phyloP scores from a whole-genome alignment of 2,329 filamentous ascomycete species.

The Geosmithia flava region DNA sequence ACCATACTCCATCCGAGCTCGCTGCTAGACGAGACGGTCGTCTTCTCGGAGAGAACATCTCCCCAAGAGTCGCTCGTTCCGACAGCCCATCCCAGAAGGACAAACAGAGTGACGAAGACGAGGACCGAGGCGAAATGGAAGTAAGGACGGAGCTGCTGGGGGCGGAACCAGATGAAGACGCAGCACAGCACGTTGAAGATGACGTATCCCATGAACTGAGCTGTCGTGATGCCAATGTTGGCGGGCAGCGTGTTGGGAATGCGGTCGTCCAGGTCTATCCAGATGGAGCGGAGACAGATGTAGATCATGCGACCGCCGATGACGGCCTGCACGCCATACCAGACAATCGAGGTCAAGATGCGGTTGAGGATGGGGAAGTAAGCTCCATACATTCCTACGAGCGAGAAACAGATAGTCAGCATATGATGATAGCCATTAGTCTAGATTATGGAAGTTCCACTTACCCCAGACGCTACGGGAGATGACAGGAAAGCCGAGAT shows the following conservation, averaged over 20 bases:
- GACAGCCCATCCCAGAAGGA: slow-evolving; percentile 7
- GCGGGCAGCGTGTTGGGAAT: slow-evolving; percentile 27
- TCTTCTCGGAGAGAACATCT: slow-evolving; percentile 9
- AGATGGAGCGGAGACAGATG: slow-evolving; percentile 20
- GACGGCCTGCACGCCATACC: slow-evolving; percentile 23
- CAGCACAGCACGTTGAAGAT: slow-evolving; percentile 9
- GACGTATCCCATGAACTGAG: background rate
- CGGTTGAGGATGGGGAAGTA: slow-evolving; percentile 24
- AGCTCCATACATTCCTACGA: slow-evolving; percentile 27
- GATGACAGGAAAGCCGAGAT: slow-evolving; percentile 29
- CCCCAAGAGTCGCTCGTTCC: slow-evolving; percentile 7
- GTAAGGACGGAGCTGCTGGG: slow-evolving; percentile 11
- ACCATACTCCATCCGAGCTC: slow-evolving; percentile 9
- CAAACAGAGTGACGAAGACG: slow-evolving; percentile 8
- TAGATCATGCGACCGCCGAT: slow-evolving; percentile 10
- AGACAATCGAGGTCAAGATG: slow-evolving; percentile 24
- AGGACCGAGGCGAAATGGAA: slow-evolving; percentile 3
- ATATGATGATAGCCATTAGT: background rate
- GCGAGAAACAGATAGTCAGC: slow-evolving; percentile 13
- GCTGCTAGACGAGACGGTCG: slow-evolving; percentile 5
- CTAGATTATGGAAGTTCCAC: no score
- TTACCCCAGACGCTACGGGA: slow-evolving; percentile 25
- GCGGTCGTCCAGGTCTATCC: slow-evolving; percentile 21
- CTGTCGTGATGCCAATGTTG: slow-evolving; percentile 17
- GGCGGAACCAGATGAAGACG: slow-evolving; percentile 9